Evolutionary conservation across 768 basidiomycete species (phyloP).

Genomic region (Leccinum rimulosum): DNA sequence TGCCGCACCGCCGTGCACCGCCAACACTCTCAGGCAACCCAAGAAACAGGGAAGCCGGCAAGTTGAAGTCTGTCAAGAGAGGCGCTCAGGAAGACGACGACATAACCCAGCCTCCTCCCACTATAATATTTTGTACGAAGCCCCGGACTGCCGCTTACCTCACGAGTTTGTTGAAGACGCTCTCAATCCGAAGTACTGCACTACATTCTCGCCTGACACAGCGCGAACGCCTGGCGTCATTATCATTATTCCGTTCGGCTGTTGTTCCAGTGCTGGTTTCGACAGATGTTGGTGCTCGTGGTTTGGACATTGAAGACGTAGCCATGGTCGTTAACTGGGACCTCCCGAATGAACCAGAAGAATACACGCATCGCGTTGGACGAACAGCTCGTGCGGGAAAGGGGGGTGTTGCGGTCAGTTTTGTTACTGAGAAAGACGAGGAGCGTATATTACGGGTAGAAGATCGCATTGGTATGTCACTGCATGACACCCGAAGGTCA

Average conservation of each 20-base stretch:
- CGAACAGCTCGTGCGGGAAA: conserved; percentile 88
- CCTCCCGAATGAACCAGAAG: conserved; percentile 83
- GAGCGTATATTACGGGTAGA: conserved; percentile 82
- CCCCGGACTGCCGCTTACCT: conserved; percentile 90
- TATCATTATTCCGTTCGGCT: conserved; percentile 83
- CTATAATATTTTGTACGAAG: conserved; percentile 90
- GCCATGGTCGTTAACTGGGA: conserved; percentile 98
- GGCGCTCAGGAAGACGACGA: conserved; percentile 41
- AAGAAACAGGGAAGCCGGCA: conserved; percentile 29
- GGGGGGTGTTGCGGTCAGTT: conserved; percentile 88
- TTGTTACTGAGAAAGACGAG: conserved; percentile 93
- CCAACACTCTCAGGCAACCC: conserved; percentile 40
- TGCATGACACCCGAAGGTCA: background rate
- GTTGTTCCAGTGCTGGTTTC: conserved; percentile 90
- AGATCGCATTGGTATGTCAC: conserved; percentile 72
- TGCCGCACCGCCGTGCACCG: conserved; percentile 61
- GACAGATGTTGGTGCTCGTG: conserved; percentile 94
- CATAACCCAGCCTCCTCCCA: conserved; percentile 81
- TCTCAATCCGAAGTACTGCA: conserved; percentile 81
- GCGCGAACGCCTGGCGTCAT: conserved; percentile 77
- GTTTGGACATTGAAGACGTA: conserved; percentile 94
- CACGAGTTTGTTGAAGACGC: conserved; percentile 70
- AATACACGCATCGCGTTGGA: conserved; percentile 95
- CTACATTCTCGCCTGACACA: conserved; percentile 94
- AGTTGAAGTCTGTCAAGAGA: conserved; percentile 35